Evolutionary conservation across 805 yeast species (phyloP).

Genomic region (Isabelozyma rhagii): DNA sequence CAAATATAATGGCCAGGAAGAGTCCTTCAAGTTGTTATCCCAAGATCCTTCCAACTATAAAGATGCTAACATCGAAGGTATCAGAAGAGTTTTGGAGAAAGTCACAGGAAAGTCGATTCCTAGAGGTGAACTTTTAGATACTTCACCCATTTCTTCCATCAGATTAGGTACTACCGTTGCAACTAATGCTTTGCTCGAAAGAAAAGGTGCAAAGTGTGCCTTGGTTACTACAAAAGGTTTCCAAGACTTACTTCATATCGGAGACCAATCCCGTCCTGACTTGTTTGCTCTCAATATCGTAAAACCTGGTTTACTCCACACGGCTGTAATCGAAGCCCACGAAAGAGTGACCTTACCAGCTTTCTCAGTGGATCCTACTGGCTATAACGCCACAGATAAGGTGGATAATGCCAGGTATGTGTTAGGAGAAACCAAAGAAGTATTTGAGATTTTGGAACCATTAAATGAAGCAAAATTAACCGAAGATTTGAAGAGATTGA

Average conservation of each 20-base stretch:
- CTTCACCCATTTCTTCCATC: constrained; percentile 14
- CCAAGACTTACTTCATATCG: constrained; percentile 17
- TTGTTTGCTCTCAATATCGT: constrained; percentile 15
- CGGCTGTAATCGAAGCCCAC: constrained; percentile 14
- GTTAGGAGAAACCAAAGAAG: constrained; percentile 66
- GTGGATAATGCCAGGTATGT: constrained; percentile 33
- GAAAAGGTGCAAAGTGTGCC: constrained; percentile 17
- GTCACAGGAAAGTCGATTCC: constrained; percentile 14
- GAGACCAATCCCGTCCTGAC: constrained; percentile 19
- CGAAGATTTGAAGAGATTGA: constrained; percentile 36
- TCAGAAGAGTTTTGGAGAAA: constrained; percentile 14
- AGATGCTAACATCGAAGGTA: constrained; percentile 18
- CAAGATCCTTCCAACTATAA: constrained; percentile 15
- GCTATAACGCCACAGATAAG: constrained; percentile 12
- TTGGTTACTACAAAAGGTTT: constrained; percentile 19
- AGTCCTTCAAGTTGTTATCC: constrained; percentile 23
- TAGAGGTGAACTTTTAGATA: constrained; percentile 13
- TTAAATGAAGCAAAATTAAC: constrained; percentile 48
- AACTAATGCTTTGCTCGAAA: constrained; percentile 19
- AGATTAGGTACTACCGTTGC: constrained; percentile 30
- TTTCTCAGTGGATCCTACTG: constrained; percentile 13
- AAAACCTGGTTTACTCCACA: constrained; percentile 13
- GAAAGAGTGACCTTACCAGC: constrained; percentile 20
- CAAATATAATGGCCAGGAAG: constrained; percentile 45
- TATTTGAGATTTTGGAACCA: constrained; percentile 50